Conservation (phyloP, 768 basidiomycete species). For the Phylloporus rhodoxanthus region DNA sequence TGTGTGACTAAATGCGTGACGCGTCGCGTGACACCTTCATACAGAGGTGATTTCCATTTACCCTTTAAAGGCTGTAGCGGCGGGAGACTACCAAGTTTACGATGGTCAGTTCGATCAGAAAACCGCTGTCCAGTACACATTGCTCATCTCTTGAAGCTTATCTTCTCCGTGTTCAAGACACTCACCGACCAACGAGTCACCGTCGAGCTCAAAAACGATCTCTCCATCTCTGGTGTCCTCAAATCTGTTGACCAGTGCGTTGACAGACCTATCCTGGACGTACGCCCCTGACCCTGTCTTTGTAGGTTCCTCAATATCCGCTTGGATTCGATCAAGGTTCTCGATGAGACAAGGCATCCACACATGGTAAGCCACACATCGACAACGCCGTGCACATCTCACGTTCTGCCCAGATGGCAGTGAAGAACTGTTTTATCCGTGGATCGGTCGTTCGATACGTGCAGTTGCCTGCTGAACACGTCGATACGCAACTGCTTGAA, state of each 20-base stretch:
- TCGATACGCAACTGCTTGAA: constrained; percentile 92
- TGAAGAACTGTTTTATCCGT: constrained; percentile 98
- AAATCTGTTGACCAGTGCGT: constrained; percentile 98
- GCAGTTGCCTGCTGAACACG: constrained; percentile 84
- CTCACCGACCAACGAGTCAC: constrained; percentile 95
- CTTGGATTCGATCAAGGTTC: constrained; percentile 86
- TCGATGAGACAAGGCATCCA: constrained; percentile 89
- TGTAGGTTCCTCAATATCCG: constrained; percentile 91
- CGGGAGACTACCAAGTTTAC: constrained; percentile 6
- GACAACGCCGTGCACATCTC: background rate
- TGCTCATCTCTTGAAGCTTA: constrained; percentile 46
- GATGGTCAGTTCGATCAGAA: constrained; percentile 21
- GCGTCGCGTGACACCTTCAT: too few relatives aligned
- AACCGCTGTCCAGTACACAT: background rate
- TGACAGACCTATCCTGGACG: constrained; percentile 1
- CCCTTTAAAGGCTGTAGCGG: too few relatives aligned
- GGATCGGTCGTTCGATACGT: constrained; percentile 98
- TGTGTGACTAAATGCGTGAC: too few relatives aligned
- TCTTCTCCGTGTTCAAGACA: constrained; percentile 98
- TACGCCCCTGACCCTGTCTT: background rate
- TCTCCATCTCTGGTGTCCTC: constrained; percentile 89
- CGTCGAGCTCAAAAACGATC: constrained; percentile 97
- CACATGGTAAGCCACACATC: constrained; percentile 70
- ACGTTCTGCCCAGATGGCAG: constrained; percentile 69
- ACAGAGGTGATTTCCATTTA: too few relatives aligned